phyloP scores from a whole-genome alignment of 176 grass and related monocot species.

The Hordeum vulgare region DNA sequence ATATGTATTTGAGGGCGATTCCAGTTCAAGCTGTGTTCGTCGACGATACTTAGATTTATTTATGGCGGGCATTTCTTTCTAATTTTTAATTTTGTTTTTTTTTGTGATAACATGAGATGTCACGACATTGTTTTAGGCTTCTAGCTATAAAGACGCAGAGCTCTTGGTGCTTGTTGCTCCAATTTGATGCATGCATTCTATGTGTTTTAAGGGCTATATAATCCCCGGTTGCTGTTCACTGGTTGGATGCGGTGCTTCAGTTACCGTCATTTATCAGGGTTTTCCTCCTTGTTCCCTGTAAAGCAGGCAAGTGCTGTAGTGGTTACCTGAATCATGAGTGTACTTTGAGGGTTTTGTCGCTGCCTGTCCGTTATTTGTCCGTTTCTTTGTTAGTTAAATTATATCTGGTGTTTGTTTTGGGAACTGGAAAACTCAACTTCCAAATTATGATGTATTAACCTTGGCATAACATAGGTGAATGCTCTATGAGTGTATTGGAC shows the following conservation, averaged over 20 bases:
- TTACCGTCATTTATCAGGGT: not conserved
- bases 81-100: not conserved
- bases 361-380: not conserved
- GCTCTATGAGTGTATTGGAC: not conserved
- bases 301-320: not conserved
- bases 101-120: not conserved
- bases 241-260: not conserved
- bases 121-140: not conserved
- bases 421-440: not conserved
- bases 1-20: not conserved
- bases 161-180: not conserved
- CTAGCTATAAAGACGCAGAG: not conserved
- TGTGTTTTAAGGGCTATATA: not conserved
- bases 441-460: not conserved
- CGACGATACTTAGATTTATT: not conserved
- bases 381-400: not conserved
- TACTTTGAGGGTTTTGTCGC: not conserved
- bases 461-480: not conserved
- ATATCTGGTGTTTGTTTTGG: not conserved
- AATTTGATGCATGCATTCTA: not conserved
- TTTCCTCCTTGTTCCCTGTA: not conserved
- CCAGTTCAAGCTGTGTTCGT: not conserved
- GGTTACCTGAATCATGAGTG: not conserved
- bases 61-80: not conserved
- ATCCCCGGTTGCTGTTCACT: not conserved